These are phyloP conservation scores for Umbelopsis sp. DNA, from an alignment of 192 early-diverging fungal genomes.

Conservation along the genomic window DNA sequence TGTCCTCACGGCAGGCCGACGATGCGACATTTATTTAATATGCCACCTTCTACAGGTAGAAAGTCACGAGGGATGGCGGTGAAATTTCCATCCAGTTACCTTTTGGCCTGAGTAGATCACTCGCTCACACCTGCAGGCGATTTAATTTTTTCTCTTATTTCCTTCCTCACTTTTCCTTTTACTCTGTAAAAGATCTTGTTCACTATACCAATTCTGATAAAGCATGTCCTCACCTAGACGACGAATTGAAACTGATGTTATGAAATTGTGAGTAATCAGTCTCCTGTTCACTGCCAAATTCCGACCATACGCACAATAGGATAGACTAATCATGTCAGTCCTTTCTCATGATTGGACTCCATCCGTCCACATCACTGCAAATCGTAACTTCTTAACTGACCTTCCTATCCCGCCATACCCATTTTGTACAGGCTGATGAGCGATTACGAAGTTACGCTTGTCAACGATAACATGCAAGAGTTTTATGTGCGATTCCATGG, in stretches of 20 bases:
- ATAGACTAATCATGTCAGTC: neutral
- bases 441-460: slow-evolving; percentile 98
- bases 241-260: slow-evolving; percentile 98
- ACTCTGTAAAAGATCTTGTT: neutral
- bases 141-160: neutral
- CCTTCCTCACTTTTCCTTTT: neutral
- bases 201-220: neutral
- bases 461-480: slow-evolving; percentile 99
- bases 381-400: neutral
- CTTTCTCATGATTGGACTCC: neutral
- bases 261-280: slow-evolving; percentile 84
- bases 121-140: neutral
- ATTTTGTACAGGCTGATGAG: slow-evolving; percentile 84
- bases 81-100: neutral
- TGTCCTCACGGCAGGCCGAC: slow-evolving; percentile 97
- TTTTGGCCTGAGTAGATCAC: no score
- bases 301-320: neutral
- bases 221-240: slow-evolving; percentile 87
- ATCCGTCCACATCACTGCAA: neutral
- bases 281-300: neutral
- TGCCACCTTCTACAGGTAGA: neutral
- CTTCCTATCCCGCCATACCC: neutral
- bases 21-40: slow-evolving; percentile 80
- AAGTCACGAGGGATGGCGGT: slow-evolving; percentile 10
- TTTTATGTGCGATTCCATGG: slow-evolving; percentile 94